Conservation (phyloP, 768 basidiomycete species). For the Phanerochaete carnosa region DNA sequence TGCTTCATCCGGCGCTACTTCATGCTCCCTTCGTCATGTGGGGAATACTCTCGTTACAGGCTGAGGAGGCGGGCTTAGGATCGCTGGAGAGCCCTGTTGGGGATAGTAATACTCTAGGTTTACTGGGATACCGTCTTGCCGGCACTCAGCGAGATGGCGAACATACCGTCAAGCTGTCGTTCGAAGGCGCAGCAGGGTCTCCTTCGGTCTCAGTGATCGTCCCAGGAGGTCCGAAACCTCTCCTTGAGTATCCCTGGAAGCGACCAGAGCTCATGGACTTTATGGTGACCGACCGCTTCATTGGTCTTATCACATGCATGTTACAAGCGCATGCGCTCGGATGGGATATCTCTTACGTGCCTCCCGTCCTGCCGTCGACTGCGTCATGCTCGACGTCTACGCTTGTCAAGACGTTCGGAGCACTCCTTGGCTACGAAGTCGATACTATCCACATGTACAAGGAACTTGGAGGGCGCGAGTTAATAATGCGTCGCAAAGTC, state of each 20-base stretch:
- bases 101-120: slow-evolving; percentile 42
- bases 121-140: slow-evolving; percentile 50
- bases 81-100: slow-evolving; percentile 46
- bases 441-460: slow-evolving; percentile 67
- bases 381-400: slow-evolving; percentile 60
- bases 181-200: slow-evolving; percentile 31
- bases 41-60: slow-evolving; percentile 56
- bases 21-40: slow-evolving; percentile 59
- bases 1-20: slow-evolving; percentile 55
- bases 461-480: slow-evolving; percentile 62
- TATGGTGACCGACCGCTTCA: slow-evolving; percentile 45
- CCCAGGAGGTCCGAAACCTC: slow-evolving; percentile 44
- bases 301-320: slow-evolving; percentile 55
- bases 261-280: slow-evolving; percentile 31
- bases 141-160: slow-evolving; percentile 39
- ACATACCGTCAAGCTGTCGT: slow-evolving; percentile 39
- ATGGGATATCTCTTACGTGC: slow-evolving; percentile 64
- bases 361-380: slow-evolving; percentile 54
- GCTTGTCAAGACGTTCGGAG: slow-evolving; percentile 51
- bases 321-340: slow-evolving; percentile 62
- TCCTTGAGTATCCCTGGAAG: slow-evolving; percentile 41
- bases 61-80: slow-evolving; percentile 51
- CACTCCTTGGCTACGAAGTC: slow-evolving; percentile 56
- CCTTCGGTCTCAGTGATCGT: slow-evolving; percentile 34
- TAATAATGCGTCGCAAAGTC: slow-evolving; percentile 59